Evolutionary conservation across 768 basidiomycete genomes (phyloP).

Genomic region (Leccinum imitatum): DNA sequence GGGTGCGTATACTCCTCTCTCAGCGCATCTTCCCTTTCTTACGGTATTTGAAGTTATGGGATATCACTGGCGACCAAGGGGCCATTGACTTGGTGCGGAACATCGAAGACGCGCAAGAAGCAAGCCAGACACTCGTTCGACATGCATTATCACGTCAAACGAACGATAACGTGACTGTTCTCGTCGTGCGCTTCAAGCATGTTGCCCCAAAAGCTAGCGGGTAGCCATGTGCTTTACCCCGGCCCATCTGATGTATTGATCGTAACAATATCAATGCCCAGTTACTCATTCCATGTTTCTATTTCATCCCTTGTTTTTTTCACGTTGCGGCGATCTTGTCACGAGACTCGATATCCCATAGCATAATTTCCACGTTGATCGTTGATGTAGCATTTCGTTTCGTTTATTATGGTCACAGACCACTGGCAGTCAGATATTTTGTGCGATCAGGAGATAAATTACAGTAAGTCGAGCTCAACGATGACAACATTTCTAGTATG

Average conservation of each 20-base stretch:
- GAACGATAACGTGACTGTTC: slow-evolving; percentile 90
- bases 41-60: slow-evolving; percentile 75
- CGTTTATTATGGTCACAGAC: not conserved
- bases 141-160: slow-evolving; percentile 88
- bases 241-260: slow-evolving; percentile 5
- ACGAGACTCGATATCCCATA: not conserved
- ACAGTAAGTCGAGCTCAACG: not conserved
- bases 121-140: slow-evolving; percentile 73
- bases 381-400: not conserved
- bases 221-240: slow-evolving; percentile 7
- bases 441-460: no score
- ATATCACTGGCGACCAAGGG: slow-evolving; percentile 87
- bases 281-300: not conserved
- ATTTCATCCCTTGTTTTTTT: slow-evolving; percentile 4
- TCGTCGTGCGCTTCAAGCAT: slow-evolving; percentile 81
- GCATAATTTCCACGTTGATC: not conserved
- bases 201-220: slow-evolving; percentile 10
- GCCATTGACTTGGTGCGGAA: slow-evolving; percentile 84
- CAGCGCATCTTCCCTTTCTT: slow-evolving; percentile 2
- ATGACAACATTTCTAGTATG: not conserved
- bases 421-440: not conserved
- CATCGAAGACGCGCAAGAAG: slow-evolving; percentile 76
- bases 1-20: slow-evolving; percentile 57
- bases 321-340: slow-evolving; percentile 1
- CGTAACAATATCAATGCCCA: slow-evolving; percentile 6